Evolutionary conservation across 1,284 basidiomycete species (phyloP).

Genomic region (Meira miltonrushii): DNA sequence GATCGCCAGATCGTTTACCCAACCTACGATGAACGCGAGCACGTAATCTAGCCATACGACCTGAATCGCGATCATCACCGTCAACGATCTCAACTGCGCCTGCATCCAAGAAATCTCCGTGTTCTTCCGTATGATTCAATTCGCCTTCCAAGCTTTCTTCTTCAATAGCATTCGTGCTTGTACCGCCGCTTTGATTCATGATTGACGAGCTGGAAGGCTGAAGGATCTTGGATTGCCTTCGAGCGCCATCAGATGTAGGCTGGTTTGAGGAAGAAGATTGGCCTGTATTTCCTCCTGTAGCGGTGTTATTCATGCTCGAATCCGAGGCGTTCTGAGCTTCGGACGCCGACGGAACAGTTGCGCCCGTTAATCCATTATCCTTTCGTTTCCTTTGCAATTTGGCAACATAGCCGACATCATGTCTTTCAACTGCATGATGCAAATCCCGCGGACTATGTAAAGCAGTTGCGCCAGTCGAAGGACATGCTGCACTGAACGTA

Average conservation of each 20-base stretch:
- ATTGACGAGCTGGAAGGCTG: too few species aligned
- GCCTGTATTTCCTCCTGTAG: too few species aligned
- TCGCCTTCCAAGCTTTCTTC: slow-evolving; percentile 13
- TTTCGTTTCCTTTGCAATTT: slow-evolving; percentile 2
- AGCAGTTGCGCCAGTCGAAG: slow-evolving; percentile 25
- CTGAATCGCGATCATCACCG: slow-evolving; percentile 14
- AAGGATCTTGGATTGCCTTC: not conserved
- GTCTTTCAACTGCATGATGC: slow-evolving; percentile 35
- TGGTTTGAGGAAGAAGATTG: too few species aligned
- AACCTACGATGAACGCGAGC: slow-evolving; percentile 29
- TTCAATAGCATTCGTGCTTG: slow-evolving; percentile 11
- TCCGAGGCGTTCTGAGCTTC: too few species aligned
- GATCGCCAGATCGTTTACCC: slow-evolving; percentile 30
- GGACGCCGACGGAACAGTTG: too few species aligned
- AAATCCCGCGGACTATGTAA: slow-evolving; percentile 36
- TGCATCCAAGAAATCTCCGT: slow-evolving; percentile 9
- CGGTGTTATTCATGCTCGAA: too few species aligned
- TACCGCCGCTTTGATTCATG: not conserved
- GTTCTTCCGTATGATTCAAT: slow-evolving; percentile 10
- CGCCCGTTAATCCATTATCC: not conserved
- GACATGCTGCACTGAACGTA: slow-evolving; percentile 33
- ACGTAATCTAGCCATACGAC: slow-evolving; percentile 18
- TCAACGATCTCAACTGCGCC: slow-evolving; percentile 21
- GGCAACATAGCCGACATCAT: slow-evolving; percentile 31
- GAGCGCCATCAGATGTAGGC: not conserved